These are phyloP conservation scores for Euphorbia peplus DNA, from an alignment of 345 rosid species.

Conservation along the genomic window DNA sequence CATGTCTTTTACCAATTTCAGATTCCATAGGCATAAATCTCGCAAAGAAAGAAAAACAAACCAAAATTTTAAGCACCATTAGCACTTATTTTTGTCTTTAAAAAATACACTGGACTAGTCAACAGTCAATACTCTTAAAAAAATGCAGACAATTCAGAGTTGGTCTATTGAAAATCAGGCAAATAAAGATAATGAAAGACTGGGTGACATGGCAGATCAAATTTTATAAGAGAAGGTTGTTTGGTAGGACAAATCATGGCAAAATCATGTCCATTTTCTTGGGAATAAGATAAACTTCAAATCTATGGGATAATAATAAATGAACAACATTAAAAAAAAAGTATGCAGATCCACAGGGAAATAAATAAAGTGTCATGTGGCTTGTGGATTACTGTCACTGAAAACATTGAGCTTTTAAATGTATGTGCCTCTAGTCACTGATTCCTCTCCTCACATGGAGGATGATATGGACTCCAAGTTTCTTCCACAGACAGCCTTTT, in stretches of 20 bases:
- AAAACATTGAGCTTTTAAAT: slow-evolving; percentile 31
- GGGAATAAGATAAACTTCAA: not conserved
- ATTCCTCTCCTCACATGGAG: slow-evolving; percentile 59
- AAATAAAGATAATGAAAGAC: not conserved
- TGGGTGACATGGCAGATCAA: not conserved
- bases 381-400: slow-evolving; percentile 38
- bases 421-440: slow-evolving; percentile 33
- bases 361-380: slow-evolving; percentile 34
- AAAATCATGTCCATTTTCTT: slow-evolving; percentile 1
- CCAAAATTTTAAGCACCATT: slow-evolving; percentile 4
- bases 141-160: not conserved
- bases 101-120: slow-evolving; percentile 14
- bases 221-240: not conserved
- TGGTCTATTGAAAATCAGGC: not conserved
- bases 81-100: not conserved
- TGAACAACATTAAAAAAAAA: not conserved
- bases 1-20: not conserved
- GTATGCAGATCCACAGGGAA: slow-evolving; percentile 1
- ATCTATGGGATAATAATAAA: not conserved
- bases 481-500: slow-evolving; percentile 22
- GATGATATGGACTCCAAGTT: slow-evolving; percentile 4
- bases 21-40: not conserved
- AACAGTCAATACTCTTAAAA: slow-evolving; percentile 1
- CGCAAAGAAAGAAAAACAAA: not conserved
- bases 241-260: slow-evolving; percentile 5